Evolutionary conservation across 1,139 yeast genomes (phyloP), one percentile per base, ranked within the genome.

Genomic region (Wickerhamiella infanticola): DNA sequence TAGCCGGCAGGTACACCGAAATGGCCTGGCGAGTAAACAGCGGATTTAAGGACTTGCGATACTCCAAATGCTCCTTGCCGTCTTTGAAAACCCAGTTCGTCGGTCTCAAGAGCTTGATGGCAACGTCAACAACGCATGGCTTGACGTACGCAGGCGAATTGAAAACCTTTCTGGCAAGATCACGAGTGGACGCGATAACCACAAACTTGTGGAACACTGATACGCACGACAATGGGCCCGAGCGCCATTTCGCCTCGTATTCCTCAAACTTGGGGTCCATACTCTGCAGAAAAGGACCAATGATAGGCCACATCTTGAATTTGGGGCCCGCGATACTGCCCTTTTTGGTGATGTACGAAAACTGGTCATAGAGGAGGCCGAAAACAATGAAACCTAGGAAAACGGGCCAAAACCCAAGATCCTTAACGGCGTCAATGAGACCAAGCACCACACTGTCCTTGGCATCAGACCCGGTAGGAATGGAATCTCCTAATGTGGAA

Each of bases 51-150:
- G 94, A 79, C 61, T 80, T 79, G 65, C 98, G 79, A 68, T 88
- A 90, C 64, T 90, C 98, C 50, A 79, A 77, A 60, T 90, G 98
- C 33, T 78, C 93, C 68, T 86, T 85, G 55, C 98, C 98, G 61
- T 90, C 98, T 59, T 86, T 68, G 63, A 90, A 90, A 43, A 90
- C 98, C 98, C 98, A 90, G 69, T 88, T 90, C 45, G 90, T 72
- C 41, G 97, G 96, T 65, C 97, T 77, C 59, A 90, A 70, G 55
- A 90, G 84, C 67, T 88, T 90, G 54, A 78, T 71, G 24, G 97
- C 98, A 47, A 86, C 97, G 61, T 90, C 98, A 53, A 90, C 98
- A 50, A 90, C 95, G 69, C 98, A 90, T 5, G 98, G 98, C 63
- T 86, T 86, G 50, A 85, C 96, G 60, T 72, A 90, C 48, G 76